Conservation (phyloP, 805 yeast species). For the Komagataella kurtzmanii region DNA sequence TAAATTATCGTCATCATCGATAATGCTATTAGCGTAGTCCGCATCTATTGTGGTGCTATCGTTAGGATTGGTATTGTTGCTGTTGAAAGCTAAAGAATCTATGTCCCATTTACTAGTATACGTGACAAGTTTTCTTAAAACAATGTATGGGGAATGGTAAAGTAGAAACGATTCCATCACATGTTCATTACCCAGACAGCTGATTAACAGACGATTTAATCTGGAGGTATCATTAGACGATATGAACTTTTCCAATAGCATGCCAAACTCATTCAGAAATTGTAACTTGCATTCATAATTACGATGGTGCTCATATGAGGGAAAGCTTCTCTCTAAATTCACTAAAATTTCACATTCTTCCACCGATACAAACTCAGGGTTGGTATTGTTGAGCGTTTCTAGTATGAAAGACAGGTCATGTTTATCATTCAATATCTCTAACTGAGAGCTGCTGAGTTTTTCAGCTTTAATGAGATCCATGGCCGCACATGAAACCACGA, state of each 20-base stretch:
- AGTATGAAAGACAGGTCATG: not conserved
- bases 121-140: not conserved
- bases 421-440: not conserved
- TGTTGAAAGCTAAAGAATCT: not conserved
- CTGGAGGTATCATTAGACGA: constrained; percentile 1
- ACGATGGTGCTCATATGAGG: not conserved
- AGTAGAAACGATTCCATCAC: not conserved
- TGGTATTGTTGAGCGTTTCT: not conserved
- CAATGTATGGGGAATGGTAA: not conserved
- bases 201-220: constrained; percentile 1
- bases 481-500: not conserved
- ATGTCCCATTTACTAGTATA: not conserved
- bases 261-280: not conserved
- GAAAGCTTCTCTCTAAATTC: not conserved
- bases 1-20: not conserved
- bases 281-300: not conserved
- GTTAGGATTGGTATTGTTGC: not conserved
- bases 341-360: not conserved
- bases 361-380: not conserved
- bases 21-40: not conserved
- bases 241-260: not conserved
- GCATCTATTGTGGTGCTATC: not conserved
- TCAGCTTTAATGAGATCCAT: not conserved
- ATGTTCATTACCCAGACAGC: not conserved
- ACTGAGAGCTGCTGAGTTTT: not conserved